Base-by-base conservation (phyloP, 768 basidiomycete species). In the Suillus americanus region DNA sequence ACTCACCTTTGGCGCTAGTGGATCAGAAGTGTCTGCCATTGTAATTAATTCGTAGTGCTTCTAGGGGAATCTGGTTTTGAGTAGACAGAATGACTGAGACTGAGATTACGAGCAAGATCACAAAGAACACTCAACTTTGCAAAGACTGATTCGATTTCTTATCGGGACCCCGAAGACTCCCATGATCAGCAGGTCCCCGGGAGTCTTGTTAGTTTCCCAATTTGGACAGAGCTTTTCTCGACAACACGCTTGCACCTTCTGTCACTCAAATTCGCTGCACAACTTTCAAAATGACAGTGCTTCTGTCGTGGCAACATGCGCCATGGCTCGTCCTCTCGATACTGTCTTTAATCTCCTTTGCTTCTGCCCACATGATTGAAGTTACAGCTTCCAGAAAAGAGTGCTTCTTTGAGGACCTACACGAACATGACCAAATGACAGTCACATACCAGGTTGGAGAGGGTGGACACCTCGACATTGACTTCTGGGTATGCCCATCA, bases 381-480 rank as follows among this genome's bases (percentile, higher is more conserved):
- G 81, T 97, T 14, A 74, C 82, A 3, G 90, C 95, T 13, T 89
- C 89, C 18, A 88, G 87, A 73, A 95, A 94, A 73, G 95, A 97
- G 73, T 97, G 95, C 78, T 97, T 94, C 82, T 97, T 97, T 74
- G 95, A 97, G 78, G 95, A 97, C 79, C 84, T 96, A 13, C 93
- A 95, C 71, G 80, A 86, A 67, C 88, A 94, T 75, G 95, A 97
- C 87, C 71, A 98, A 96, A 99, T 99, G 97, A 97, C 97, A 30
- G 92, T 99, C 59, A 97, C 97, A 45, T 99, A 99, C 75, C 97
- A 99, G 83, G 97, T 99, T 8, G 96, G 94, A 61, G 95, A 94
- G 51, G 97, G 97, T 30, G 97, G 97, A 1, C 93, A 98, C 74
- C 79, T 99, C 59, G 97, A 99, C 78, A 94, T 99, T 65, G 97